Evolutionary conservation across 805 yeast genomes (phyloP).

Genomic region (Yarrowia porcina): DNA sequence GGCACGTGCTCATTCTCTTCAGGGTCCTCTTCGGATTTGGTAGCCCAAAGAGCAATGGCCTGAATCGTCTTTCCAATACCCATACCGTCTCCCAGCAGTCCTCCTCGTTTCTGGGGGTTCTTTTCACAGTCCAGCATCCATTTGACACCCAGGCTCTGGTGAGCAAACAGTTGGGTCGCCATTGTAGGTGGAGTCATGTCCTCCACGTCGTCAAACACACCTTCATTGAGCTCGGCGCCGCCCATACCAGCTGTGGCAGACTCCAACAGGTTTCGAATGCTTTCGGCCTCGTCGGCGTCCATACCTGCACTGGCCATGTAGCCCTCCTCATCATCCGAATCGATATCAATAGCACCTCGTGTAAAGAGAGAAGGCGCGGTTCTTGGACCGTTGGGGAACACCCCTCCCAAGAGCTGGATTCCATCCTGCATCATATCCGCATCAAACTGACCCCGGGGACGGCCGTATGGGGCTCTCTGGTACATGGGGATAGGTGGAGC

Average conservation of each 20-base stretch:
- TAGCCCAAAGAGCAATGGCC: constrained; percentile 58
- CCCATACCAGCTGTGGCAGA: constrained; percentile 14
- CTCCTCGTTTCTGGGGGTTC: constrained; percentile 43
- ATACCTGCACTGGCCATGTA: constrained; percentile 7
- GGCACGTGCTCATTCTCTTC: constrained; percentile 29
- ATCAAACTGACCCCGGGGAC: neutral
- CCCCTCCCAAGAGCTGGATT: neutral
- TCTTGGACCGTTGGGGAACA: neutral
- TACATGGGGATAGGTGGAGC: neutral
- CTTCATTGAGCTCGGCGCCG: neutral
- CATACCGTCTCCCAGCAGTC: constrained; percentile 76
- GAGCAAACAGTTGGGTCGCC: constrained; percentile 8
- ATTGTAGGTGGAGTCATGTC: constrained; percentile 1
- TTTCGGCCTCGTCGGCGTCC: constrained; percentile 14
- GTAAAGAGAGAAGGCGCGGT: neutral
- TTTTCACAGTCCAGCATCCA: constrained; percentile 11
- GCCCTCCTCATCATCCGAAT: neutral
- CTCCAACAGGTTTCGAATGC: constrained; percentile 5
- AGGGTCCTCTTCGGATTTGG: constrained; percentile 31
- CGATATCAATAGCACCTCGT: neutral
- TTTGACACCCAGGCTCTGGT: constrained; percentile 17
- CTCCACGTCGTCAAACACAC: constrained; percentile 5
- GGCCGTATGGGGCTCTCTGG: neutral
- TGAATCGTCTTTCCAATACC: constrained; percentile 85
- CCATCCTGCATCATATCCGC: neutral